Percentiles rank a stretch among this genome's conserved stretches.
Evolutionary conservation across 345 rosid species (phyloP).

Genomic region (Murraya paniculata): DNA sequence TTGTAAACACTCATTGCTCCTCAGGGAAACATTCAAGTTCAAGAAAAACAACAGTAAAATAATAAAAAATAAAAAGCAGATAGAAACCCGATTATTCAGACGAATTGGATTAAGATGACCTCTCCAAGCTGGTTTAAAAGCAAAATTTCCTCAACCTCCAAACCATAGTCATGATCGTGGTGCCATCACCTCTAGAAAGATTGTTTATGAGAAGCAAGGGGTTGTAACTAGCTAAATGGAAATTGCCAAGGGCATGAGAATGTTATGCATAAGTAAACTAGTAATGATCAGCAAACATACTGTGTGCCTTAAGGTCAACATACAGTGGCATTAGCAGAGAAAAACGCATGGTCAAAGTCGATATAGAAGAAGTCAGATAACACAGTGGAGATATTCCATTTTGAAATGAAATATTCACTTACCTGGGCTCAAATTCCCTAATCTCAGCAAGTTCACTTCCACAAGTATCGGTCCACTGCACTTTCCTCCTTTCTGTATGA

Average conservation of each 20-base stretch:
- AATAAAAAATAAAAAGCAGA: not conserved
- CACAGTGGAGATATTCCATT: conserved; percentile 1
- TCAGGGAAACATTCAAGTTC: not conserved
- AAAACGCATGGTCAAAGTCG: not conserved
- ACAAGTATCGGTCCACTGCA: conserved; percentile 93
- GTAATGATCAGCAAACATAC: not conserved
- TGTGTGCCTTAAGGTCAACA: not conserved
- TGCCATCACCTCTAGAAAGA: not conserved
- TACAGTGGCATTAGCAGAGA: not conserved
- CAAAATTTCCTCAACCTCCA: not conserved
- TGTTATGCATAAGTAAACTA: not conserved
- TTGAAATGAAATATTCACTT: conserved; percentile 16
- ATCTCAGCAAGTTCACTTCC: conserved; percentile 87
- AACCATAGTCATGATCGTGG: not conserved
- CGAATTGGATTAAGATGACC: not conserved
- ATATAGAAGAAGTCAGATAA: not conserved
- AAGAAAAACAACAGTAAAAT: not conserved
- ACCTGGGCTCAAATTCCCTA: conserved; percentile 98
- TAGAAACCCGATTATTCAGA: not conserved
- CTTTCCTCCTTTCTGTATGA: conserved; percentile 63
- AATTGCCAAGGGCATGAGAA: not conserved
- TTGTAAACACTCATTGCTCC: not conserved
- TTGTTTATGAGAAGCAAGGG: not conserved
- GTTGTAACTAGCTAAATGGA: not conserved
- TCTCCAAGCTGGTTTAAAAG: not conserved